These are phyloP conservation scores for Porcisia deanei DNA, from an alignment of 208 protist species.

Conservation along the genomic window DNA sequence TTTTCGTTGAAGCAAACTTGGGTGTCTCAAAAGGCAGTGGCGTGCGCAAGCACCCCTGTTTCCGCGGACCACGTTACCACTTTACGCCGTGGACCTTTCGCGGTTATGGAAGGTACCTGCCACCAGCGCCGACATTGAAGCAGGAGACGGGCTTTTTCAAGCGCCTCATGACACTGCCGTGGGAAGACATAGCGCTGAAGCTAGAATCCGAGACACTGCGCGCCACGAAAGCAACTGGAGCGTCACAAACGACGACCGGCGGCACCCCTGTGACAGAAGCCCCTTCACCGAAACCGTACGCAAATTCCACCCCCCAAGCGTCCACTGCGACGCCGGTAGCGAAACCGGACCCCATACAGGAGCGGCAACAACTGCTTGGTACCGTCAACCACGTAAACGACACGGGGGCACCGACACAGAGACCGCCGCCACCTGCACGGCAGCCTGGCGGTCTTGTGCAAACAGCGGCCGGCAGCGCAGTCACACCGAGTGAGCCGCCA, in stretches of 20 bases:
- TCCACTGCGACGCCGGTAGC: neutral
- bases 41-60: conserved; percentile 42
- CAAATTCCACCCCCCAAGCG: neutral
- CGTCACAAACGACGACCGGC: neutral
- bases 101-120: conserved; percentile 60
- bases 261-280: neutral
- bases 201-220: conserved; percentile 68
- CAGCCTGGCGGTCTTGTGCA: conserved; percentile 1
- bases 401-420: conserved; percentile 1
- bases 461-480: neutral
- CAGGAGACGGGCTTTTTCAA: conserved; percentile 85
- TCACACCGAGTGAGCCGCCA: conserved; percentile 11
- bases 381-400: conserved; percentile 1
- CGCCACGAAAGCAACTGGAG: conserved; percentile 20
- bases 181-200: conserved; percentile 79
- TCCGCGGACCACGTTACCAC: conserved; percentile 34
- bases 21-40: conserved; percentile 36
- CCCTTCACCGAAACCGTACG: neutral
- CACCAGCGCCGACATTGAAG: conserved; percentile 70
- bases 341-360: conserved; percentile 23
- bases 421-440: neutral
- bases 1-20: conserved; percentile 58
- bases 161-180: conserved; percentile 78
- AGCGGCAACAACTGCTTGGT: conserved; percentile 37
- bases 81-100: conserved; percentile 67